Conservation (phyloP, 1,139 yeast species). For the Geotrichum europaeum region DNA sequence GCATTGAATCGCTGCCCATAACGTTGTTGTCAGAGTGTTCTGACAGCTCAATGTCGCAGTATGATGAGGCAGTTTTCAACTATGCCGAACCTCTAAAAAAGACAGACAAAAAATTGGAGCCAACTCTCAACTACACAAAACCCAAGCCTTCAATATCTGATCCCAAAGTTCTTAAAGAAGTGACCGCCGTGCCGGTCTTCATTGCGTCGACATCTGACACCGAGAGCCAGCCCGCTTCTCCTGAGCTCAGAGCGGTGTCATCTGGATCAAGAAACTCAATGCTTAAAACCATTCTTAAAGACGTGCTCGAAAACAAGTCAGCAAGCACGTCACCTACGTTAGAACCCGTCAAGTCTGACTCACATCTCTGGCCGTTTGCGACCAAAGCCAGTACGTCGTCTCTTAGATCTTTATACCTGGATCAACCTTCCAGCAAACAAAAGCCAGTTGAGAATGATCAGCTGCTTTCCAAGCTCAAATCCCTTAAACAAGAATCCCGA, state of each 20-base stretch:
- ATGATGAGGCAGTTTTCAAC: conserved; percentile 45
- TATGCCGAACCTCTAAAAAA: background rate
- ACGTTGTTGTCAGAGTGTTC: conserved; percentile 31
- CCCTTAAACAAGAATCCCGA: background rate
- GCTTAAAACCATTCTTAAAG: background rate
- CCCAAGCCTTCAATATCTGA: background rate
- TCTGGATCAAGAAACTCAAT: background rate
- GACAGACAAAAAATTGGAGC: background rate
- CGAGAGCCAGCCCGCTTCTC: background rate
- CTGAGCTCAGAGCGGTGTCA: background rate
- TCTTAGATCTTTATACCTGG: background rate
- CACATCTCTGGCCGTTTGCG: background rate
- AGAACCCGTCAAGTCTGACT: background rate
- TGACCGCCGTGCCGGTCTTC: background rate
- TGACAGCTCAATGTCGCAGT: conserved; percentile 49
- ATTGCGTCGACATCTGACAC: background rate
- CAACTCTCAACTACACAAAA: background rate
- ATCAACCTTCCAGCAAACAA: background rate
- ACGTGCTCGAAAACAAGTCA: background rate
- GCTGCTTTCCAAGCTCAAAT: background rate
- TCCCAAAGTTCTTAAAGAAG: background rate
- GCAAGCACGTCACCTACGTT: background rate
- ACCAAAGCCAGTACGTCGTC: background rate
- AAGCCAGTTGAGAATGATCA: background rate
- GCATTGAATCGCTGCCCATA: conserved; percentile 48